Conservation (phyloP, 768 basidiomycete genomes). For the Boletus sp. region DNA sequence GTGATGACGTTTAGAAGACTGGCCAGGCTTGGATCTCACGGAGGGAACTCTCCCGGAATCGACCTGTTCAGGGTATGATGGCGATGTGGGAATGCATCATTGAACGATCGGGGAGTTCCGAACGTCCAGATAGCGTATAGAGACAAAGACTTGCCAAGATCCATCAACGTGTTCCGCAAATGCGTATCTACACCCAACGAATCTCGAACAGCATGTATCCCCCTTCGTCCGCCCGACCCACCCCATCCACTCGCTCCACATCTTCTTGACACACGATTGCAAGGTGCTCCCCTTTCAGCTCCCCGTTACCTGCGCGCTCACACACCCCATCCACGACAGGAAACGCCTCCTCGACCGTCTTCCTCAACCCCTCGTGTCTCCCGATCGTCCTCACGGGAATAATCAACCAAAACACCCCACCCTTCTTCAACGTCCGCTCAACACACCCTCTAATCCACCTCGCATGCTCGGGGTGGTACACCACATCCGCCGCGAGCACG, state of each 20-base stretch:
- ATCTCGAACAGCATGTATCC: slow-evolving; percentile 71
- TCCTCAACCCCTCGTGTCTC: slow-evolving; percentile 56
- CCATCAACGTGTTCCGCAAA: too few relatives aligned
- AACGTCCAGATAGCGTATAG: too few relatives aligned
- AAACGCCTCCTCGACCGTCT: slow-evolving; percentile 59
- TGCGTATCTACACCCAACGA: slow-evolving; percentile 46
- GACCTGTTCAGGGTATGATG: too few relatives aligned
- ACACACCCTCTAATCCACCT: slow-evolving; percentile 66
- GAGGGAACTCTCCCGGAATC: too few relatives aligned
- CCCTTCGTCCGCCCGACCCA: slow-evolving; percentile 68
- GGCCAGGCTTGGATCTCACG: too few relatives aligned
- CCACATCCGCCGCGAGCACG: slow-evolving; percentile 76
- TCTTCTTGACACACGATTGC: slow-evolving; percentile 48
- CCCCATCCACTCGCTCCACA: slow-evolving; percentile 48
- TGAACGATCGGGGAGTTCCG: too few relatives aligned
- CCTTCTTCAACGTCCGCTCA: slow-evolving; percentile 41
- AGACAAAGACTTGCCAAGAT: too few relatives aligned
- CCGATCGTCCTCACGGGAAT: slow-evolving; percentile 66
- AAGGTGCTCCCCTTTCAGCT: slow-evolving; percentile 29
- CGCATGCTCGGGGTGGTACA: slow-evolving; percentile 72
- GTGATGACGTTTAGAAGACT: too few relatives aligned
- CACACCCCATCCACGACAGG: slow-evolving; percentile 12
- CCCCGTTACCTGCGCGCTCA: not conserved
- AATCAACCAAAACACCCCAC: slow-evolving; percentile 70
- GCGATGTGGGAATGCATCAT: too few relatives aligned